A percentile compares a stretch with the other conserved stretches of the same genome.
phyloP scores from a whole-genome alignment of 2,329 filamentous ascomycete genomes.

The Thelonectria blattea region DNA sequence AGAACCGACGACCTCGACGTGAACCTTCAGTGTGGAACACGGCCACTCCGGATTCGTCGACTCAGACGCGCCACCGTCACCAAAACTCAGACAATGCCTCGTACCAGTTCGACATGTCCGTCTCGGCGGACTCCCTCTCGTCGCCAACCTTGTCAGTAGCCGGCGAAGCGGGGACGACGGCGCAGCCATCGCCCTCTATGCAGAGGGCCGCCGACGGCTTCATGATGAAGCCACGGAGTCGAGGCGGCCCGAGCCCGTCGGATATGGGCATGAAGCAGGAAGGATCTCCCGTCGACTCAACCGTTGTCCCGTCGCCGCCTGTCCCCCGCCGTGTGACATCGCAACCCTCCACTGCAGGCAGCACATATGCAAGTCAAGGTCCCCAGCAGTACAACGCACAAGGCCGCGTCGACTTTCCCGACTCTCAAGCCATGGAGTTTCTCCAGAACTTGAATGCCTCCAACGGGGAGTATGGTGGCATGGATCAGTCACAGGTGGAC shows the following conservation, averaged over 20 bases:
- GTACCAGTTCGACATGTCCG: constrained; percentile 45
- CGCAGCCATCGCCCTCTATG: constrained; percentile 49
- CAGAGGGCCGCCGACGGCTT: constrained; percentile 43
- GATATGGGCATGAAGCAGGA: constrained; percentile 41
- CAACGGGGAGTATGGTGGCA: constrained; percentile 41
- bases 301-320: constrained; percentile 54
- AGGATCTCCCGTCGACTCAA: constrained; percentile 46
- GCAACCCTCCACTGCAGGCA: constrained; percentile 40
- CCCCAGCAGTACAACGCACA: constrained; percentile 42
- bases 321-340: constrained; percentile 45
- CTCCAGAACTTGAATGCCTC: constrained; percentile 52
- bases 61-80: constrained; percentile 35
- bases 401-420: constrained; percentile 49
- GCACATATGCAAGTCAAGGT: constrained; percentile 43
- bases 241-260: constrained; percentile 40
- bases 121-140: constrained; percentile 48
- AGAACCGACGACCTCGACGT: constrained; percentile 37
- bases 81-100: constrained; percentile 41
- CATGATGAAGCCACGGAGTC: constrained; percentile 40
- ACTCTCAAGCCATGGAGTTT: constrained; percentile 61
- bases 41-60: constrained; percentile 34
- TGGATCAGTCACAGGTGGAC: constrained; percentile 61
- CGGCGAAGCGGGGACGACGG: constrained; percentile 38
- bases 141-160: constrained; percentile 48
- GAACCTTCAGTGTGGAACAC: constrained; percentile 41